phyloP scores from a whole-genome alignment of 1,139 yeast species.

The Lodderomyces jiufengensis region DNA sequence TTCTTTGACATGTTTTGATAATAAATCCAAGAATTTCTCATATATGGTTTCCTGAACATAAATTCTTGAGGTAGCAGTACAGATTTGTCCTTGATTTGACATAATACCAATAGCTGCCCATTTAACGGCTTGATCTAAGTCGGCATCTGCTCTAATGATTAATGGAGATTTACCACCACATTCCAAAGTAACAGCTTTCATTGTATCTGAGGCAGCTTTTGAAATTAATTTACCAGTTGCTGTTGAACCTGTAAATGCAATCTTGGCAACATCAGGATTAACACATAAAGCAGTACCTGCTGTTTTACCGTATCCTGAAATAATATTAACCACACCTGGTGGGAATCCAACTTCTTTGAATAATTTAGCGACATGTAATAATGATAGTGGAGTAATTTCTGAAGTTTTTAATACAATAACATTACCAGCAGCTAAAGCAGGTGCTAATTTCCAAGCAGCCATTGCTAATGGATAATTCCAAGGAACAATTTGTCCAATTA shows the following conservation, averaged over 20 bases:
- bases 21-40: conserved; percentile 46
- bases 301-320: conserved; percentile 54
- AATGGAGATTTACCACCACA: conserved; percentile 90
- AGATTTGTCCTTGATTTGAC: conserved; percentile 61
- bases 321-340: conserved; percentile 61
- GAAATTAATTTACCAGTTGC: conserved; percentile 62
- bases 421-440: conserved; percentile 68
- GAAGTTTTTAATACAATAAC: conserved; percentile 63
- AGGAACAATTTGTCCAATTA: conserved; percentile 73
- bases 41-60: conserved; percentile 42
- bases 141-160: conserved; percentile 69
- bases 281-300: conserved; percentile 59
- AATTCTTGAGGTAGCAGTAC: conserved; percentile 46
- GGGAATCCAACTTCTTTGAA: conserved; percentile 69
- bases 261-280: conserved; percentile 55
- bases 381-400: conserved; percentile 63
- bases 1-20: conserved; percentile 31
- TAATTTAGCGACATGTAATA: conserved; percentile 51
- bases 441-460: conserved; percentile 61
- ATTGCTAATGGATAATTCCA: conserved; percentile 61
- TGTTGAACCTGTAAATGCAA: conserved; percentile 63
- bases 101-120: conserved; percentile 85
- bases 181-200: conserved; percentile 78
- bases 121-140: conserved; percentile 74
- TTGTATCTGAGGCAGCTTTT: conserved; percentile 52